Conservation (phyloP, 2,329 filamentous ascomycete species). For the Paraconiothyrium brasiliense region DNA sequence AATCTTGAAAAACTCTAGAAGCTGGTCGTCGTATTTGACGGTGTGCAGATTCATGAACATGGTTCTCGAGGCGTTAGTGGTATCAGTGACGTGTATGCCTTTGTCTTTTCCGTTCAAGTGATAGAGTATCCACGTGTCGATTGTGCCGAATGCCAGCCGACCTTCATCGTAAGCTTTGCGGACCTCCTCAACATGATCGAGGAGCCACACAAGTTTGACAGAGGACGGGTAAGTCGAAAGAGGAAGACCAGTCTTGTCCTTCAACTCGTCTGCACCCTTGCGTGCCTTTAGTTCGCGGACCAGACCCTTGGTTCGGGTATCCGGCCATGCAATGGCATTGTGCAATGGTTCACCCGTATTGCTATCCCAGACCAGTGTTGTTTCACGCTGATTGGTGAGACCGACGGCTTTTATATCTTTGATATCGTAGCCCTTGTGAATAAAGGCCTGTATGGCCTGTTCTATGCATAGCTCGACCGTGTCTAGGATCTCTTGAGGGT, state of each 20-base stretch:
- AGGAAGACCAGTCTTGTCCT: slow-evolving; percentile 79
- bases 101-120: slow-evolving; percentile 76
- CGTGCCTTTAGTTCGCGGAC: slow-evolving; percentile 79
- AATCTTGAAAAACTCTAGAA: slow-evolving; percentile 82
- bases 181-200: slow-evolving; percentile 75
- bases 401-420: slow-evolving; percentile 80
- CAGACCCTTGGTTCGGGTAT: slow-evolving; percentile 79
- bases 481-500: slow-evolving; percentile 77
- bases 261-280: slow-evolving; percentile 73
- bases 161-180: slow-evolving; percentile 78
- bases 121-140: slow-evolving; percentile 89
- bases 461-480: slow-evolving; percentile 84
- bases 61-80: slow-evolving; percentile 86
- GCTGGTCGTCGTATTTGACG: slow-evolving; percentile 78
- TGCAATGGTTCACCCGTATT: slow-evolving; percentile 81
- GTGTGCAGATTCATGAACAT: slow-evolving; percentile 94
- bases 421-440: slow-evolving; percentile 71
- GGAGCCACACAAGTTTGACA: slow-evolving; percentile 84
- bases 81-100: slow-evolving; percentile 81
- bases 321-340: slow-evolving; percentile 90
- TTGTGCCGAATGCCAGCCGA: slow-evolving; percentile 82
- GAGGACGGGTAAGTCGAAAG: slow-evolving; percentile 89
- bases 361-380: slow-evolving; percentile 84
- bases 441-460: slow-evolving; percentile 75
- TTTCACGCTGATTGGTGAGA: slow-evolving; percentile 92